Conservation (phyloP, 352 stramenopile genomes). For the Phytophthora capsici region DNA sequence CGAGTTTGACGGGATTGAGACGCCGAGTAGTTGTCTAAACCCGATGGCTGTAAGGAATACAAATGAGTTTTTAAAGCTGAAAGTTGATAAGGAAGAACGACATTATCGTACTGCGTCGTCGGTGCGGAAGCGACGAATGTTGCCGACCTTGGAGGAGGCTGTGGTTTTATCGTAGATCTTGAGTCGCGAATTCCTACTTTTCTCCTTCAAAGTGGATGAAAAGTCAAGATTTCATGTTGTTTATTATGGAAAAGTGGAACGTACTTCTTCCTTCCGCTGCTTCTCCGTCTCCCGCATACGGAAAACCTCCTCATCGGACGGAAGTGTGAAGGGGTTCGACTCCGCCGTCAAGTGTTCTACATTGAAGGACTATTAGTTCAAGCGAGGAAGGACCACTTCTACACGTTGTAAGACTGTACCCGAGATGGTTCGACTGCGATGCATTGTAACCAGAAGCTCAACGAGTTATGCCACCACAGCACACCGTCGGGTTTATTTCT, state of each 20-base stretch:
- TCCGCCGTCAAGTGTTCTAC: constrained; percentile 54
- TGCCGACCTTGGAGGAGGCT: constrained; percentile 77
- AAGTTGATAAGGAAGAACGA: no score
- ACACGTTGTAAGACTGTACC: constrained; percentile 5
- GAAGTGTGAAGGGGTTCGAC: constrained; percentile 92
- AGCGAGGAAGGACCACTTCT: background rate
- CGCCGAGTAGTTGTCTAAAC: constrained; percentile 60
- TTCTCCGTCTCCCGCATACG: constrained; percentile 93
- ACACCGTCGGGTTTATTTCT: constrained; percentile 18
- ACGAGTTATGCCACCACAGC: no score
- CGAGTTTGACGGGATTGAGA: constrained; percentile 79
- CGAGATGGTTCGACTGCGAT: constrained; percentile 31
- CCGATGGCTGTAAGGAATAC: constrained; percentile 37
- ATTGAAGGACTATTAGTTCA: background rate
- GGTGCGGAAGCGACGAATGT: constrained; percentile 76
- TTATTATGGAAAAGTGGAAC: background rate
- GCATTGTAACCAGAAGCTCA: constrained; percentile 17
- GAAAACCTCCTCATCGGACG: constrained; percentile 95
- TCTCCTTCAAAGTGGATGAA: constrained; percentile 41
- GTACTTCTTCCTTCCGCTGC: constrained; percentile 80
- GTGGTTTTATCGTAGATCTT: constrained; percentile 94
- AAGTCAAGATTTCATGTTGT: no score
- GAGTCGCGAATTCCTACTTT: constrained; percentile 60
- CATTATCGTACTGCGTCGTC: constrained; percentile 55
- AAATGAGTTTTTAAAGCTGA: background rate